Percentiles rank a stretch among this genome's conserved stretches.
phyloP scores from a whole-genome alignment of 768 basidiomycete species.

The Lactarius sanguifluus region DNA sequence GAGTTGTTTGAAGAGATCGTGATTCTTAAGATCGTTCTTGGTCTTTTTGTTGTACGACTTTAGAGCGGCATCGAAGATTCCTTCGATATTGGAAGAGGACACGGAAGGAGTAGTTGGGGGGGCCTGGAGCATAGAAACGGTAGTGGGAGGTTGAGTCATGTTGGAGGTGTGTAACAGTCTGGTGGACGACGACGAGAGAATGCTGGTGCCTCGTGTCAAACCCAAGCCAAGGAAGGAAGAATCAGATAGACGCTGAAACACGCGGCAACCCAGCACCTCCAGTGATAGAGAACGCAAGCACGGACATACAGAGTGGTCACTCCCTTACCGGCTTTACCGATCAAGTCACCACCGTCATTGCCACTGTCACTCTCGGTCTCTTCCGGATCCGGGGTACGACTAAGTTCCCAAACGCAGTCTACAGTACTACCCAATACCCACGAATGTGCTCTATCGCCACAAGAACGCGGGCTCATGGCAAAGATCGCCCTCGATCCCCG shows the following conservation, averaged over 20 bases:
- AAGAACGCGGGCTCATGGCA: conserved; percentile 27
- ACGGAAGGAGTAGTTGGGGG: background rate
- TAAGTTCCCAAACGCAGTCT: no score
- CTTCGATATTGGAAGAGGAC: background rate
- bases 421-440: background rate
- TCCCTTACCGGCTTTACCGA: no score
- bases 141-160: background rate
- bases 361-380: background rate
- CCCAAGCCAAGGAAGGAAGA: no score
- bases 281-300: no score
- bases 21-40: background rate
- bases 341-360: no score
- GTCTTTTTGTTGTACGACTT: background rate
- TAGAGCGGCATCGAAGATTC: background rate
- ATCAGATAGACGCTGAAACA: no score
- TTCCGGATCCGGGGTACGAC: background rate
- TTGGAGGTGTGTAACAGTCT: no score
- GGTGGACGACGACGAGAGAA: no score
- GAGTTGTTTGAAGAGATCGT: background rate
- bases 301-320: no score
- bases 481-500: conserved; percentile 20
- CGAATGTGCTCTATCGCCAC: background rate
- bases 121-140: background rate
- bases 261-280: no score
- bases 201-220: no score